phyloP scores from a whole-genome alignment of 1,284 basidiomycete genomes.

The Ganoderma meredithae region DNA sequence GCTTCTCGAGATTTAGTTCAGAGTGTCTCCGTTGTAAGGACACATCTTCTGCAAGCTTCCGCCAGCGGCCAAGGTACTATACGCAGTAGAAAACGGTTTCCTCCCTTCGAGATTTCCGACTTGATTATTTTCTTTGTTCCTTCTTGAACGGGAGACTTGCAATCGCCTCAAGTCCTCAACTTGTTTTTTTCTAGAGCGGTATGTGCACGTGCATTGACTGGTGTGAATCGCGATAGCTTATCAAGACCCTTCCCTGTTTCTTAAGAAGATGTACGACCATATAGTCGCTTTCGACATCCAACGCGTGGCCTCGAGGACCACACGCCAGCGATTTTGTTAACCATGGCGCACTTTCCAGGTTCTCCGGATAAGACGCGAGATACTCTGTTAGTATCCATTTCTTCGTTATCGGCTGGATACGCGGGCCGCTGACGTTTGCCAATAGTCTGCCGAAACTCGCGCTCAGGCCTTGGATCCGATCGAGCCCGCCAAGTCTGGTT shows the following conservation, averaged over 20 bases:
- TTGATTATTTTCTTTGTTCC: neutral
- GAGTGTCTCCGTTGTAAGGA: neutral
- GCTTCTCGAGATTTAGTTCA: neutral
- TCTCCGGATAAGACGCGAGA: constrained; percentile 28
- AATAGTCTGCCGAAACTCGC: constrained; percentile 42
- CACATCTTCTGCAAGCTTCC: neutral
- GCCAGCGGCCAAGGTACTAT: neutral
- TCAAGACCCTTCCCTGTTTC: neutral
- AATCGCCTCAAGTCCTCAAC: neutral
- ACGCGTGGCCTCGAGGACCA: neutral
- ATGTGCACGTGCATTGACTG: neutral
- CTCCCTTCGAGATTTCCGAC: neutral
- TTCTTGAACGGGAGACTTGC: neutral
- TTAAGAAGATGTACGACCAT: neutral
- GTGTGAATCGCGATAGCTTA: neutral
- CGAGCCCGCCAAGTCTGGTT: constrained; percentile 36
- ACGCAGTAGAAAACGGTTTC: neutral
- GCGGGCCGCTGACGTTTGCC: neutral
- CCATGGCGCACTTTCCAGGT: constrained; percentile 24
- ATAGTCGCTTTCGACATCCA: neutral
- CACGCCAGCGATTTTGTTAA: neutral
- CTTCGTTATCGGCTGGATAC: too few relatives aligned
- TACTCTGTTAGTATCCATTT: constrained; percentile 13
- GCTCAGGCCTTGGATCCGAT: constrained; percentile 47
- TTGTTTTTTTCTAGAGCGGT: neutral